These are phyloP conservation scores for Cladophialophora exuberans DNA, from an alignment of 2,329 filamentous ascomycete genomes.

Conservation along the genomic window DNA sequence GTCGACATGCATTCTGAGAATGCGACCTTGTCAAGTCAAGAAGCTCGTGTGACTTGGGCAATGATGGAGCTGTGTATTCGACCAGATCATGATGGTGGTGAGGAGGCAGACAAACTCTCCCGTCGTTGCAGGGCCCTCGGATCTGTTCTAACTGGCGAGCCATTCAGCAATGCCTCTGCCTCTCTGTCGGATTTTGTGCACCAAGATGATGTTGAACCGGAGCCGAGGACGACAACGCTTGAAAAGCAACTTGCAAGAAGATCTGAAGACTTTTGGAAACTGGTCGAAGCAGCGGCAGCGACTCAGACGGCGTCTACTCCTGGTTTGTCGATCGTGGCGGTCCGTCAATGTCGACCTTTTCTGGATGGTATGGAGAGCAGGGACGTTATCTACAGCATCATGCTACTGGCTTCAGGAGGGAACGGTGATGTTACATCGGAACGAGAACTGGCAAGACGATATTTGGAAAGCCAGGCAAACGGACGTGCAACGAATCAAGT, in stretches of 20 bases:
- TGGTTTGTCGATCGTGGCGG: slow-evolving; percentile 16
- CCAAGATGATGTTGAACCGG: slow-evolving; percentile 30
- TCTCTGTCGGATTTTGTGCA: slow-evolving; percentile 34
- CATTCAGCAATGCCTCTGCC: slow-evolving; percentile 27
- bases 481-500: slow-evolving; percentile 32
- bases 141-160: slow-evolving; percentile 31
- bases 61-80: slow-evolving; percentile 58
- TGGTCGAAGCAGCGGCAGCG: slow-evolving; percentile 72
- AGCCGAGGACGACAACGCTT: slow-evolving; percentile 38
- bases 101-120: slow-evolving; percentile 38
- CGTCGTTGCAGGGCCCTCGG: slow-evolving; percentile 30
- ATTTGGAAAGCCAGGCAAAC: slow-evolving; percentile 26
- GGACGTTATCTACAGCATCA: slow-evolving; percentile 85
- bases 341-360: slow-evolving; percentile 44
- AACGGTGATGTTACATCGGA: slow-evolving; percentile 29
- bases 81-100: slow-evolving; percentile 29
- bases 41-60: slow-evolving; percentile 59
- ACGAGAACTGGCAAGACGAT: slow-evolving; percentile 29
- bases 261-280: slow-evolving; percentile 81
- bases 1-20: slow-evolving; percentile 23
- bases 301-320: slow-evolving; percentile 51
- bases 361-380: slow-evolving; percentile 83
- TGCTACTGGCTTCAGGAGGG: slow-evolving; percentile 27
- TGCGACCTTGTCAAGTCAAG: slow-evolving; percentile 36
- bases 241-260: slow-evolving; percentile 60